A percentile compares a stretch with the other conserved stretches of the same genome.
Conservation (phyloP, 2,329 filamentous ascomycete species). For the Phoma sp. region DNA sequence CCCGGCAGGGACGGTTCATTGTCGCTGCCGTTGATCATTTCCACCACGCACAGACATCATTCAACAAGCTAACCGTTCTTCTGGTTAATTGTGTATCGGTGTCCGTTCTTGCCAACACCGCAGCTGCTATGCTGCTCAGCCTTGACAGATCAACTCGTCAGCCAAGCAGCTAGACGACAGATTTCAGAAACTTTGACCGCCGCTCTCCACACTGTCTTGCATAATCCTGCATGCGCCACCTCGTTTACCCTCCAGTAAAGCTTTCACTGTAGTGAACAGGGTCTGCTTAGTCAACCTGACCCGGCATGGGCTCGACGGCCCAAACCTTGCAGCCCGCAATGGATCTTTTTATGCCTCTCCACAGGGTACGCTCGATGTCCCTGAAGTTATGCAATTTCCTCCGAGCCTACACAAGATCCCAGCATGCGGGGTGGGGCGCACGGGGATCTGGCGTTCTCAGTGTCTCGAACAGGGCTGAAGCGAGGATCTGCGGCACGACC, state of each 20-base stretch:
- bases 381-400: conserved; percentile 21
- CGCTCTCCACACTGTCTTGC: not conserved
- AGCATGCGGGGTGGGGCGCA: conserved; percentile 22
- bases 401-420: conserved; percentile 10
- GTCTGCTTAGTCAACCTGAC: not conserved
- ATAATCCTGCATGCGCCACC: conserved; percentile 1
- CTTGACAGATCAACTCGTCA: not conserved
- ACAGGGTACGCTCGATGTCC: conserved; percentile 13
- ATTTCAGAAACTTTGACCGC: conserved; percentile 7
- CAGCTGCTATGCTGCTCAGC: not conserved
- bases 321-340: conserved; percentile 1
- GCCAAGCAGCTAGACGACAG: conserved; percentile 2
- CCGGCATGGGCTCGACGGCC: not conserved
- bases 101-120: not conserved
- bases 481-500: conserved; percentile 37
- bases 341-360: conserved; percentile 17
- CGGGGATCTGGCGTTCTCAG: conserved; percentile 29
- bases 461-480: conserved; percentile 36
- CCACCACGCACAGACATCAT: not conserved
- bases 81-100: not conserved
- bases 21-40: not conserved
- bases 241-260: not conserved
- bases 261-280: not conserved
- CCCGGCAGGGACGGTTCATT: not conserved
- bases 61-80: not conserved